Conservation (phyloP, 164 flowering plant species). For the Magnolia changhungtana region DNA sequence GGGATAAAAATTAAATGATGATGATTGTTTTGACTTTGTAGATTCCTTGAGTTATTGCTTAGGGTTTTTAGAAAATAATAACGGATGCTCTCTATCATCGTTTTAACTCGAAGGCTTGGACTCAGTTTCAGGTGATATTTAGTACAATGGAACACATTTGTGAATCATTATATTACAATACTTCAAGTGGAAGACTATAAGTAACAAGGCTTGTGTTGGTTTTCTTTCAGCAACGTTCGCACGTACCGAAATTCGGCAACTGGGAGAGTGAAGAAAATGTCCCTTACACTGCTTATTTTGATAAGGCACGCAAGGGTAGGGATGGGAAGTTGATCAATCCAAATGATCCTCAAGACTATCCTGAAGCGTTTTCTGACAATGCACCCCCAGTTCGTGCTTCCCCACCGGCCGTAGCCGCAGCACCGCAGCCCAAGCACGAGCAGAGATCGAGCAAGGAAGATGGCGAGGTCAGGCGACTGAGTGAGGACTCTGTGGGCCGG, state of each 20-base stretch:
- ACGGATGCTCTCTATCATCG: too few relatives aligned
- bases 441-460: constrained; percentile 43
- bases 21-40: too few relatives aligned
- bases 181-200: neutral
- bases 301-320: constrained; percentile 63
- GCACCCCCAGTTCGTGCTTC: constrained; percentile 18
- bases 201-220: constrained; percentile 2
- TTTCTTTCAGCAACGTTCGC: constrained; percentile 49
- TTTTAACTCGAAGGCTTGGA: too few relatives aligned
- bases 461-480: constrained; percentile 25
- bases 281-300: constrained; percentile 82
- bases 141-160: too few relatives aligned
- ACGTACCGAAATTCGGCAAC: constrained; percentile 83
- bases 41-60: too few relatives aligned
- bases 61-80: too few relatives aligned
- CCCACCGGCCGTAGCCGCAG: constrained; percentile 22
- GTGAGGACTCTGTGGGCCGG: constrained; percentile 18
- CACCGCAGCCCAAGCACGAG: constrained; percentile 25
- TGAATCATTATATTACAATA: too few relatives aligned
- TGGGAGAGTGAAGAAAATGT: constrained; percentile 73
- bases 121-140: too few relatives aligned
- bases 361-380: constrained; percentile 32
- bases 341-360: constrained; percentile 72
- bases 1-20: too few relatives aligned
- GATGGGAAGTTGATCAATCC: constrained; percentile 62